Evolutionary conservation across 345 rosid genomes (phyloP).

Genomic region (Alliaria petiolata): DNA sequence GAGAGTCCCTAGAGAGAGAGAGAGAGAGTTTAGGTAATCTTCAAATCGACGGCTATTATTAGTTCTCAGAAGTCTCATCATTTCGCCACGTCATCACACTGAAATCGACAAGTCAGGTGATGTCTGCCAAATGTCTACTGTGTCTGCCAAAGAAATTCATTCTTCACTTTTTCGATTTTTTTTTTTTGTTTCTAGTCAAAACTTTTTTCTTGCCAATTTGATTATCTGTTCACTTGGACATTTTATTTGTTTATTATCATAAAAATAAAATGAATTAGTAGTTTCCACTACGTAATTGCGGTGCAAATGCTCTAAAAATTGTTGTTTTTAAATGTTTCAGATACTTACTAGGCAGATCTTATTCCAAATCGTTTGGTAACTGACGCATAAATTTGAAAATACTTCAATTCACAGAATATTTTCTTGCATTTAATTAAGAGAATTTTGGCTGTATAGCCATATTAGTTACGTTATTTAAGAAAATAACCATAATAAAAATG

Average conservation of each 20-base stretch:
- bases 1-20: too few species aligned
- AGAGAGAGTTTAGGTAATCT: background rate
- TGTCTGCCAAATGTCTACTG: slow-evolving; percentile 4
- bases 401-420: background rate
- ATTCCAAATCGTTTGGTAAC: background rate
- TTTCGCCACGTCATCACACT: slow-evolving; percentile 15
- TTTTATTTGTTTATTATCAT: too few species aligned
- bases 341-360: background rate
- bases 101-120: slow-evolving; percentile 26
- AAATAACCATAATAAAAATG: too few species aligned
- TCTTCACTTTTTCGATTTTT: background rate
- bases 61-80: background rate
- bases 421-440: background rate
- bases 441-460: too few species aligned
- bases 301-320: background rate
- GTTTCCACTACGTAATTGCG: background rate
- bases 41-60: slow-evolving; percentile 15
- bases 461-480: too few species aligned
- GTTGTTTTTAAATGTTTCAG: too few species aligned
- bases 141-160: background rate
- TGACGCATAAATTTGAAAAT: background rate
- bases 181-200: background rate
- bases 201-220: background rate
- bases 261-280: background rate
- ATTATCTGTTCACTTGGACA: too few species aligned